Evolutionary conservation across 129 eudicot genomes (phyloP), one percentile per base, ranked within the genome.

Genomic region (Helianthus tuberosus): DNA sequence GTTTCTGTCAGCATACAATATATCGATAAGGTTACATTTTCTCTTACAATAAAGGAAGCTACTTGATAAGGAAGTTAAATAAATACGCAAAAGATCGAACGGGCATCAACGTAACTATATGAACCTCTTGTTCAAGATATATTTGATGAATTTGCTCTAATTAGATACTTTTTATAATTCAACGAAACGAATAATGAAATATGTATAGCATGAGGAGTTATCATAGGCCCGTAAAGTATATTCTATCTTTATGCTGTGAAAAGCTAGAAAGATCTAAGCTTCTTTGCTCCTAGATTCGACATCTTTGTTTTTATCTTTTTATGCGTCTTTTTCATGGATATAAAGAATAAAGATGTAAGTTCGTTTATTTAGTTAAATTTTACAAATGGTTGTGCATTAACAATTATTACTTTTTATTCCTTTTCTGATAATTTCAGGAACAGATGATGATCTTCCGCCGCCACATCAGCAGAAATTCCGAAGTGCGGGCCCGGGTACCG

Each of bases 401-500:
- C 35, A 25, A 67, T 11, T 11, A 14, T 13, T 38, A 49, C 44
- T 14, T 57, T 63, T 11, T 5, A 14, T 35, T 39, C n/a, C 75
- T 74, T 48, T 17, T 36, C 46, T 55, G 43, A 52, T 75, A 66
- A 68, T 23, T 70, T 68, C 81, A 86, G 96, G 96, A 64, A 84
- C 88, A 16, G 91, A 87, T 77, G 92, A 89, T 32, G 92, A 89
- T 60, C 81, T 84, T 52, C 96, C 88, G 16, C 92, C 84, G 14
- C 68, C 92, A 63, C 89, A 84, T 57, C 92, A 82, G 71, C 83
- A 82, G 54, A 86, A 82, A 76, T 84, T 82, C 53, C 75, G 85
- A 15, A 80, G 86, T 39, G 82, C 74, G 53, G 86, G 84, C 25
- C 87, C 81, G 5, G 83, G 81, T 64, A 15, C 84, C 53, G 86